phyloP scores from a whole-genome alignment of 2,329 filamentous ascomycete genomes.

The Curvularia hawaiiensis region DNA sequence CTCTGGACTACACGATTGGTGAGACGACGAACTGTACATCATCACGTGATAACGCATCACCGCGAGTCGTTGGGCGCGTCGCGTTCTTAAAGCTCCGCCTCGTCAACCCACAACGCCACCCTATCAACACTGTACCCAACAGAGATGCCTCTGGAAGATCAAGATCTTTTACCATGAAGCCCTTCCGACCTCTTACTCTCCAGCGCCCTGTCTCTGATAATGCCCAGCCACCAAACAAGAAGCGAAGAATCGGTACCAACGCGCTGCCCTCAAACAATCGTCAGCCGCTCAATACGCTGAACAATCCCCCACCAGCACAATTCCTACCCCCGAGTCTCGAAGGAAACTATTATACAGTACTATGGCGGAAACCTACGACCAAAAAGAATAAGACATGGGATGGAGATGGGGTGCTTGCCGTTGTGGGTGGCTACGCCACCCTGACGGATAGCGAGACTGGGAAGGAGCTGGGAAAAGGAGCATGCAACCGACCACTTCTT shows the following conservation, averaged over 20 bases:
- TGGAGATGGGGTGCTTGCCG: slow-evolving; percentile 68
- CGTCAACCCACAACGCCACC: background rate
- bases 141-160: background rate
- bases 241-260: slow-evolving; percentile 47
- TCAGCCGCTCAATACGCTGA: slow-evolving; percentile 39
- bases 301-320: slow-evolving; percentile 27
- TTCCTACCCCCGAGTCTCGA: slow-evolving; percentile 30
- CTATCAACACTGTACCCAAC: background rate
- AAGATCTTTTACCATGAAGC: slow-evolving; percentile 34
- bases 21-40: background rate
- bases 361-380: slow-evolving; percentile 68
- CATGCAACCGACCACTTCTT: slow-evolving; percentile 61
- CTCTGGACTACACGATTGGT: background rate
- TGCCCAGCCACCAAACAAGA: slow-evolving; percentile 48
- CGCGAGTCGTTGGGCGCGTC: slow-evolving; percentile 17
- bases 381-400: slow-evolving; percentile 83
- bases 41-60: slow-evolving; percentile 22
- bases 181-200: slow-evolving; percentile 44
- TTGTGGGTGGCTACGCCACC: slow-evolving; percentile 62
- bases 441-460: slow-evolving; percentile 66
- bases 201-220: slow-evolving; percentile 27
- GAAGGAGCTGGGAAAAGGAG: slow-evolving; percentile 64
- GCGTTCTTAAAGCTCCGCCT: slow-evolving; percentile 5
- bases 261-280: slow-evolving; percentile 31
- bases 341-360: slow-evolving; percentile 50